Base-by-base conservation (phyloP, 805 yeast species). In the Wickerhamiella qilinensis region DNA sequence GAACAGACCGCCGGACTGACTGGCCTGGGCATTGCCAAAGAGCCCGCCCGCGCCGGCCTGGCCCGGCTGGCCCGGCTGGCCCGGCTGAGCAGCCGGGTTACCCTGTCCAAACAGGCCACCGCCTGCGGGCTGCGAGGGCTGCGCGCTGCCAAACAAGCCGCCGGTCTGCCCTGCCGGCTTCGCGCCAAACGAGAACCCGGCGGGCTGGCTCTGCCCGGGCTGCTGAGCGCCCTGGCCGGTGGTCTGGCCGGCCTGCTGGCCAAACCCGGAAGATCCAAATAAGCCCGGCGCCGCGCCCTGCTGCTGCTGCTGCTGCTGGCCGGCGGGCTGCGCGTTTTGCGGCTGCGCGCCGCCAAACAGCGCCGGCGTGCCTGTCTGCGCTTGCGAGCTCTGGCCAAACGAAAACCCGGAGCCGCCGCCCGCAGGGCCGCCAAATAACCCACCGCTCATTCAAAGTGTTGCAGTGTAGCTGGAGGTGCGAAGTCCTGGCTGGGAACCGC, bases 71-170 rank as follows among this genome's bases (percentile, higher is more conserved):
- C n/a, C n/a, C n/a, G n/a, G n/a, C n/a, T n/a, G n/a, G n/a, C n/a
- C n/a, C n/a, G n/a, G n/a, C n/a, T n/a, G n/a, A n/a, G 24, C 16
- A 2, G 35, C 22, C 20, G 20, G 33, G 7, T 40, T 30, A 29
- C 31, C 2, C n/a, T 28, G 20, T 7, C 49, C 46, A 38, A 53
- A 50, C 9, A 50, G 35, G 2, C 53, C 46, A 11, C 52, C 50
- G 16, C 15, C 12, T n/a, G 22, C 21, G 38, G 40, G 28, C 2
- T 39, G 3, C 20, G 20, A 42, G 9, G 33, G 17, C 20, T 43
- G 37, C 51, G 50, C 25, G 47, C 46, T 38, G 40, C 49, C 41
- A 41, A 40, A 46, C 48, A 43, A 34, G 45, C 43, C 38, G 43
- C 22, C 44, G 11, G 38, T 12, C 33, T 29, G 38, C 38, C 21